Evolutionary conservation across 805 yeast genomes (phyloP), one percentile per base, ranked within the genome.

Genomic region (Blastobotrys chiropterorum): DNA sequence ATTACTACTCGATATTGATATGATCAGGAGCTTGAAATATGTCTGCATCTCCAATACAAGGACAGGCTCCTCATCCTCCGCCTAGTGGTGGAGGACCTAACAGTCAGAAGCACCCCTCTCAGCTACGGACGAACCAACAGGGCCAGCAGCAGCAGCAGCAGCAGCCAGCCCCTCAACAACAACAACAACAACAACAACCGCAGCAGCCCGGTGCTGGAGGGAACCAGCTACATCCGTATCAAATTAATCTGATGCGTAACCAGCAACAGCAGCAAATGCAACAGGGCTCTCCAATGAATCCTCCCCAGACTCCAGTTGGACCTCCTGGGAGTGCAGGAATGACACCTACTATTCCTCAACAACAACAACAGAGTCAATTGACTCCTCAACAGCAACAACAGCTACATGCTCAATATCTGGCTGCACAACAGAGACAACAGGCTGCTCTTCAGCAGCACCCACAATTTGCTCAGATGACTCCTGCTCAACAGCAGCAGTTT

Each of bases 321-420:
- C 21, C 48, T 31, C 22, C 15, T 6, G 43, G 34, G 14, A 44
- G 44, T 49, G 50, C 17, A 16, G 26, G 42, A 26, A 17, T 50
- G 13, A 26, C 31, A 8, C 26, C 49, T 3, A 26, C 5, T 26
- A 26, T 26, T 11, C 34, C 34, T 26, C 34, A 26, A 26, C 34
- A 26, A 26, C 34, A 26, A 11, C 34, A 26, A 11, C 34, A 26
- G 34, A 26, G 34, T 21, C 52, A 50, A 31, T 15, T 51, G 47
- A 47, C 50, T 14, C 50, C 48, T 7, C 53, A 49, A 47, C 54
- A 52, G 42, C 53, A 50, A 22, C 51, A 48, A 50, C 49, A 31
- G 46, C 49, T 16, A 8, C 52, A 48, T 38, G 40, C 52, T 17
- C 54, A 48, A 17, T 44, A 31, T 39, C 30, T 48, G 16, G 54